Evolutionary conservation across 306 rosid species (phyloP).

Genomic region (Luffa acutangula): DNA sequence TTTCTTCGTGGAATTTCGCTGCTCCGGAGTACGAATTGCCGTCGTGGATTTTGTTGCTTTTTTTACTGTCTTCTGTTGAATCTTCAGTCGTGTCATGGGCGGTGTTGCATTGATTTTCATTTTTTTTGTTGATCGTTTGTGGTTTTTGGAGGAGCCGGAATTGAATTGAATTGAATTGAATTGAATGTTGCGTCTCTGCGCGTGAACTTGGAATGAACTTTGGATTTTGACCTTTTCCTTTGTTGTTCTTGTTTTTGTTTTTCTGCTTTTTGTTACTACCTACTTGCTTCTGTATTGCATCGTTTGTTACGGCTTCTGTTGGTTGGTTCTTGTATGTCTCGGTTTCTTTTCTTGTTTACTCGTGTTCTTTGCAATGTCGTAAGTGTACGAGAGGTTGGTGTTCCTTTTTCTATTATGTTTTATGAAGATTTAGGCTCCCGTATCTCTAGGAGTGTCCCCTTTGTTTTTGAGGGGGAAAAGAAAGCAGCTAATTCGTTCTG

Average conservation of each 20-base stretch:
- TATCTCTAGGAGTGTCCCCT: neutral
- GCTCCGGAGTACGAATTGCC: neutral
- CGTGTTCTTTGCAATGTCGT: neutral
- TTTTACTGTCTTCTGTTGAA: neutral
- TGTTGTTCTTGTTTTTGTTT: neutral
- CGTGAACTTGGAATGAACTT: neutral
- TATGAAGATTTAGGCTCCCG: neutral
- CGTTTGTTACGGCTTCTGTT: neutral
- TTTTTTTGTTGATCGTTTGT: neutral
- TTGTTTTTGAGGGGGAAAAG: neutral
- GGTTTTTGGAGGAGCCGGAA: neutral
- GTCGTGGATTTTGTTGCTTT: constrained; percentile 2
- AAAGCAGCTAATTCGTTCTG: neutral
- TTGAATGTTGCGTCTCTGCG: neutral
- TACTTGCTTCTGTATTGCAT: neutral
- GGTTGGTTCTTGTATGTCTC: neutral
- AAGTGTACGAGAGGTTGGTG: neutral
- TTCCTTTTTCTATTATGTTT: neutral
- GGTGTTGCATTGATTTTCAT: neutral
- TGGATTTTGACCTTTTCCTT: neutral
- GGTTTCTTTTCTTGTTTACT: neutral
- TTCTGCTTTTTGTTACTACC: neutral
- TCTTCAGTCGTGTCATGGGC: neutral
- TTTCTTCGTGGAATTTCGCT: neutral
- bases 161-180: neutral